Conservation (phyloP, 2,329 filamentous ascomycete species). For the Scytalidium sp. region DNA sequence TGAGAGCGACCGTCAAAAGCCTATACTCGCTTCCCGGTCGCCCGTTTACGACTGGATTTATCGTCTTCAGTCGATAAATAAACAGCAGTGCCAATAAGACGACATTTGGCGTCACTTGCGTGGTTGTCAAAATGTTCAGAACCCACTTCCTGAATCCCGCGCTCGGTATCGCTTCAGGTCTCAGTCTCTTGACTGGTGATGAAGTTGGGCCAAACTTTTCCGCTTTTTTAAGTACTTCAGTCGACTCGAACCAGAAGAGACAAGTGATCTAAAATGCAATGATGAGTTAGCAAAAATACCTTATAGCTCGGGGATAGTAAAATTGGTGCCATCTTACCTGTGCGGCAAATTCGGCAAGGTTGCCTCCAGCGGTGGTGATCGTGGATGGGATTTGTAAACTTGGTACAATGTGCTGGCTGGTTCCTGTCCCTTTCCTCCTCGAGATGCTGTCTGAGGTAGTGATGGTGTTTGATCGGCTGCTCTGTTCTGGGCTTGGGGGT, state of each 20-base stretch:
- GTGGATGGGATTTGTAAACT: slow-evolving; percentile 68
- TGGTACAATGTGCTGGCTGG: slow-evolving; percentile 20
- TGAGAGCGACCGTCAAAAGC: slow-evolving; percentile 87
- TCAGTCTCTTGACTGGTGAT: slow-evolving; percentile 52
- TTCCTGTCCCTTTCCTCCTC: slow-evolving; percentile 16
- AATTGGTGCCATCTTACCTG: slow-evolving; percentile 64
- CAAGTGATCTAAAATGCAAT: slow-evolving; percentile 71
- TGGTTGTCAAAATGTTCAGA: slow-evolving; percentile 91
- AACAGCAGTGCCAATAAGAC: slow-evolving; percentile 87
- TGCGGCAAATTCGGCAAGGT: slow-evolving; percentile 77
- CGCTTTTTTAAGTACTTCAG: slow-evolving; percentile 72
- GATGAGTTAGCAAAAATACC: too few species aligned
- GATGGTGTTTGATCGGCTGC: slow-evolving; percentile 12
- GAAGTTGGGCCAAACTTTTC: slow-evolving; percentile 45
- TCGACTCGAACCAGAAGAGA: slow-evolving; percentile 95
- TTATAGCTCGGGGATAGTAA: too few species aligned
- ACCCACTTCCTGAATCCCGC: slow-evolving; percentile 62
- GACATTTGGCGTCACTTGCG: slow-evolving; percentile 94
- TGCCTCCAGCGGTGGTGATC: slow-evolving; percentile 73
- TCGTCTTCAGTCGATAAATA: slow-evolving; percentile 87
- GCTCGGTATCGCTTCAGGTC: slow-evolving; percentile 70
- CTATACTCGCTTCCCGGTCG: slow-evolving; percentile 92
- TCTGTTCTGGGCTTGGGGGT: slow-evolving; percentile 15
- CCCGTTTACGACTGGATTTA: slow-evolving; percentile 84
- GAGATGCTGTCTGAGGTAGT: slow-evolving; percentile 14